Base-by-base conservation (phyloP, 2,329 filamentous ascomycete species). In the Fusarium aywerte region DNA sequence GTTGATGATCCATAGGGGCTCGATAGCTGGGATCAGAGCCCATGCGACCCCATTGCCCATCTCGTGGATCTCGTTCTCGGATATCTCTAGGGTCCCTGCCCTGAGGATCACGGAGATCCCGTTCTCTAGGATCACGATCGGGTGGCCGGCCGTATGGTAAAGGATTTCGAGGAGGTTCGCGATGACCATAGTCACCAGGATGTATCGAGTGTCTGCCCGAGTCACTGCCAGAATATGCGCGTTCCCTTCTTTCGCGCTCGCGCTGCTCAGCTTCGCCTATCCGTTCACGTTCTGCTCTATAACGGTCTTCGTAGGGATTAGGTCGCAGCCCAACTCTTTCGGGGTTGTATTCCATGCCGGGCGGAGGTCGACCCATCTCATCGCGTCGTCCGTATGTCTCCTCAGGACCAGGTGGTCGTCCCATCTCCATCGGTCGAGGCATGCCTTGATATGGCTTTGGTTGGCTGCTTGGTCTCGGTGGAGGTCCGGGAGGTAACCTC, bases 261-360 rank as follows among this genome's bases (percentile, higher is more conserved):
- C 80, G 75, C 40, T 79, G 74, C 36, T 84, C 82, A 51, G 77
- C 75, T 42, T 83, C 83, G 55, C 79, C 76, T 52, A 80, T 78
- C 27, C 82, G 78, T 47, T 85, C 84, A 42, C 80, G 79, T 53
- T 85, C 84, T 15, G 79, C 75, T 56, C 83, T 79, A 55, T 82
- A 87, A 40, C 84, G 82, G 20, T 87, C 85, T 57, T 89, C 86
- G 66, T 84, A 87, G 4, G 75, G 73, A 50, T 77, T 76, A 5
- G 77, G 74, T 45, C 84, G 82, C 15, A 82, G 69, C 4, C 80
- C 77, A 13, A 80, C 77, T 51, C 83, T 80, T 43, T 88, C 86
- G 0, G 81, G 80, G 61, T 85, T 85, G 70, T 87, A 87, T 52
- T 87, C 85, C 45, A 78, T 68, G 73, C 78, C 50, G 67, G 78